A percentile compares a stretch with the other conserved stretches of the same genome.
These are phyloP conservation scores for Schoenoplectus tabernaemontani DNA, from an alignment of 202 grass and related monocot genomes.

Conservation along the genomic window DNA sequence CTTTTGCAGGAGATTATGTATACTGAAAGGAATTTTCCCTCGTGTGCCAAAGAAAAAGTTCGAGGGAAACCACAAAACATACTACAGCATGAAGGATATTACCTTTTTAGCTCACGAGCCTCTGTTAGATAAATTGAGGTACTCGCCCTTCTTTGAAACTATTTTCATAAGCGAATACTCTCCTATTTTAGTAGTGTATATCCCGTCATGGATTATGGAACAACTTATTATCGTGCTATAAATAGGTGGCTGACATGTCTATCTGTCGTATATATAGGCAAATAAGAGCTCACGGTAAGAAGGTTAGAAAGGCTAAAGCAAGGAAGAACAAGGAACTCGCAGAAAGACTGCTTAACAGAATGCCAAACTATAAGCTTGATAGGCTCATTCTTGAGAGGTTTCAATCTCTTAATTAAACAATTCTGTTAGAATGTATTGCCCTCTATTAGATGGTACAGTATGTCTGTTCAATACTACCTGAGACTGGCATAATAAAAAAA, in stretches of 20 bases:
- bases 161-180: background rate
- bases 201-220: background rate
- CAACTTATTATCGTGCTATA: background rate
- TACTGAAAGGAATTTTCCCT: conserved; percentile 83
- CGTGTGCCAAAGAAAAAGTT: conserved; percentile 85
- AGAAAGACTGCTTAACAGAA: conserved; percentile 59
- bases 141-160: background rate
- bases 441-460: background rate
- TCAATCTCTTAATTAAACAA: background rate
- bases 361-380: conserved; percentile 83
- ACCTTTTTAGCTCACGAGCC: conserved; percentile 66
- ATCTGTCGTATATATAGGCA: conserved; percentile 35
- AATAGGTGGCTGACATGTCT: background rate
- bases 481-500: background rate
- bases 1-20: conserved; percentile 78
- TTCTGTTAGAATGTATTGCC: background rate
- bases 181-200: background rate
- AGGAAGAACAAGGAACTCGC: conserved; percentile 88
- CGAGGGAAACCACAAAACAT: conserved; percentile 95
- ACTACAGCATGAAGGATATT: conserved; percentile 91
- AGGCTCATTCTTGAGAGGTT: conserved; percentile 71
- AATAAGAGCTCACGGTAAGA: conserved; percentile 55
- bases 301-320: conserved; percentile 79
- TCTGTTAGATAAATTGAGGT: conserved; percentile 80
- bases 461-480: background rate